phyloP scores from a whole-genome alignment of 371 early-diverging fungal genomes.

The Dichotomocladium elegans region DNA sequence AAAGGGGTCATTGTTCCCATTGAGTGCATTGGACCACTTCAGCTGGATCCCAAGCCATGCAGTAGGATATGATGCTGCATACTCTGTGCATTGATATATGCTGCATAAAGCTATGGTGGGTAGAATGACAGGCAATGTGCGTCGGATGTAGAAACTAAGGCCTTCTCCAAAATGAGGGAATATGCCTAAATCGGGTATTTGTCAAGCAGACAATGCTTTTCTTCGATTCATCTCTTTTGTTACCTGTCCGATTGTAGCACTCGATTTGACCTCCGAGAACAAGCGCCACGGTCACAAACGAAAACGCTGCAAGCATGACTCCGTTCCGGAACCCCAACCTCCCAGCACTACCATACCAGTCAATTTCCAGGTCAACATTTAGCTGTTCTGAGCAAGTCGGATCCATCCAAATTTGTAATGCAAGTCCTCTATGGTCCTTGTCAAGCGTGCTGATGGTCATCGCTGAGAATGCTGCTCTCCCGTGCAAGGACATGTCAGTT shows the following conservation, averaged over 20 bases:
- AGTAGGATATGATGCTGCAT: conserved; percentile 18
- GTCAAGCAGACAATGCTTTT: not conserved
- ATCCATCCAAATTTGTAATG: conserved; percentile 71
- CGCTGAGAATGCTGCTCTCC: conserved; percentile 60
- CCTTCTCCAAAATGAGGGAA: conserved; percentile 50
- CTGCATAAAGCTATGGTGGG: conserved; percentile 25
- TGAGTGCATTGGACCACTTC: conserved; percentile 40
- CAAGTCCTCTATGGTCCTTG: conserved; percentile 47
- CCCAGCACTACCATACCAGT: conserved; percentile 75
- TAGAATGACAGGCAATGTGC: conserved; percentile 31
- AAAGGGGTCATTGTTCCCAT: conserved; percentile 56
- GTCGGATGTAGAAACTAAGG: conserved; percentile 32
- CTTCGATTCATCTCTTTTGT: not conserved
- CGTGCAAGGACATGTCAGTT: conserved; percentile 67
- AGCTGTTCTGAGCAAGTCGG: conserved; percentile 52
- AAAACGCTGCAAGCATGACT: conserved; percentile 64
- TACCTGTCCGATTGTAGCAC: conserved; percentile 55
- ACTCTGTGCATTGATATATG: conserved; percentile 25
- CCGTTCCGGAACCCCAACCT: conserved; percentile 70
- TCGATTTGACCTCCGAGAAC: conserved; percentile 60
- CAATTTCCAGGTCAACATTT: conserved; percentile 52
- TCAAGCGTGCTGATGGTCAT: conserved; percentile 23
- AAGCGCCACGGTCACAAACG: conserved; percentile 62
- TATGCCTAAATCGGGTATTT: conserved; percentile 17
- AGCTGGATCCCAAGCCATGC: conserved; percentile 15